Conservation (phyloP, 768 basidiomycete species). For the Agrocybe pediades region DNA sequence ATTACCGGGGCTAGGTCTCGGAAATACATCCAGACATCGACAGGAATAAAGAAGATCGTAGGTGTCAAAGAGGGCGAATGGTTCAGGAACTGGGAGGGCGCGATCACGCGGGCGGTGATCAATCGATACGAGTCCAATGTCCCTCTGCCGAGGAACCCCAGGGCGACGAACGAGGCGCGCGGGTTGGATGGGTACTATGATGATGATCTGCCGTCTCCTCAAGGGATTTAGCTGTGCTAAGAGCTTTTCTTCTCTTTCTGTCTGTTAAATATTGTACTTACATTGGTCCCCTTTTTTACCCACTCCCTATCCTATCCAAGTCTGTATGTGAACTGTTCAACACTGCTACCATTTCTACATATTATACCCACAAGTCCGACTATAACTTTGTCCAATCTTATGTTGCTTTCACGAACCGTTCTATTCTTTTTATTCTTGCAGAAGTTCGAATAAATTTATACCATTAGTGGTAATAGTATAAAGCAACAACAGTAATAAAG, state of each 20-base stretch:
- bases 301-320: too few species aligned
- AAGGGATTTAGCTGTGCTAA: background rate
- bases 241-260: slow-evolving; percentile 2
- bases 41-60: slow-evolving; percentile 42
- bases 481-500: too few species aligned
- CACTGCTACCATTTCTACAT: too few species aligned
- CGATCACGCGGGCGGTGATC: slow-evolving; percentile 62
- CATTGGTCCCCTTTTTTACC: too few species aligned
- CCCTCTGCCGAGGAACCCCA: slow-evolving; percentile 26
- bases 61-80: slow-evolving; percentile 77
- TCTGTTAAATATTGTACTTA: background rate
- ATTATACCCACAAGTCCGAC: too few species aligned
- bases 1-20: slow-evolving; percentile 5
- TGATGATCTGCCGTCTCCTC: background rate
- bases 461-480: too few species aligned
- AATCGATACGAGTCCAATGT: slow-evolving; percentile 39
- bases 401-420: too few species aligned
- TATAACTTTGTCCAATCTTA: too few species aligned
- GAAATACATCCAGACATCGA: slow-evolving; percentile 30
- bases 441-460: too few species aligned
- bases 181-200: slow-evolving; percentile 29
- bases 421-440: too few species aligned
- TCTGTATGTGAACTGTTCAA: too few species aligned
- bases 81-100: slow-evolving; percentile 76
- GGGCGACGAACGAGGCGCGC: slow-evolving; percentile 12